These are phyloP conservation scores for Rhododendron vialii DNA, from an alignment of 148 eudicot genomes.

Conservation along the genomic window DNA sequence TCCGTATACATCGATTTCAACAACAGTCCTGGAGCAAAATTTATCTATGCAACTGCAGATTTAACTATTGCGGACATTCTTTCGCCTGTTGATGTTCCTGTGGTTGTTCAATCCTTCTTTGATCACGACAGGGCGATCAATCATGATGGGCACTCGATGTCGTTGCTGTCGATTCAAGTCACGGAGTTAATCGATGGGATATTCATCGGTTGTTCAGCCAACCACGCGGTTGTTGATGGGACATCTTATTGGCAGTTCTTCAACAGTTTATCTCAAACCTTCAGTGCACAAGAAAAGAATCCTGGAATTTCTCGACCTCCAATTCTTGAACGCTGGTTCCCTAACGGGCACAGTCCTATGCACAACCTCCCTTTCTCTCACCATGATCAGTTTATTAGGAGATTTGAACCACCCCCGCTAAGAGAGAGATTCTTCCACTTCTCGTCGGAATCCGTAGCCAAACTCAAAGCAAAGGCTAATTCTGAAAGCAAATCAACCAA, in stretches of 20 bases:
- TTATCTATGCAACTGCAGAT: slow-evolving; percentile 15
- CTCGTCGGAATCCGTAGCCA: slow-evolving; percentile 12
- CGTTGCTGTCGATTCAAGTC: slow-evolving; percentile 22
- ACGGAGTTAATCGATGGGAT: slow-evolving; percentile 29
- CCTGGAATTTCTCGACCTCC: slow-evolving; percentile 16
- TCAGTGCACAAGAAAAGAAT: neutral
- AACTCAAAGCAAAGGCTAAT: slow-evolving; percentile 26
- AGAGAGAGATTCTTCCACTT: slow-evolving; percentile 31
- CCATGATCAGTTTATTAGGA: slow-evolving; percentile 19
- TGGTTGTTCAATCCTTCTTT: slow-evolving; percentile 23
- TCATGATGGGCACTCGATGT: slow-evolving; percentile 25
- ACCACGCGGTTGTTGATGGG: neutral
- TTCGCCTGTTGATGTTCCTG: slow-evolving; percentile 18
- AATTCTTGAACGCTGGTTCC: slow-evolving; percentile 16
- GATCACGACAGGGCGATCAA: slow-evolving; percentile 21
- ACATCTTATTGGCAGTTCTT: slow-evolving; percentile 32
- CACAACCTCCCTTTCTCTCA: slow-evolving; percentile 21
- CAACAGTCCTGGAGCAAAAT: slow-evolving; percentile 27
- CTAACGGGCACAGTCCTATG: slow-evolving; percentile 10
- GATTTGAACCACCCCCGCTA: slow-evolving; percentile 12
- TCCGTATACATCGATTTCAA: slow-evolving; percentile 13
- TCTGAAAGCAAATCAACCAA: neutral
- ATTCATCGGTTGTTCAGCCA: slow-evolving; percentile 26
- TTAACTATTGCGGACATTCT: slow-evolving; percentile 12
- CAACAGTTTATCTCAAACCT: slow-evolving; percentile 7